Evolutionary conservation across 1,284 basidiomycete species (phyloP), one percentile per base, ranked within the genome.

Genomic region (Malassezia sympodialis): DNA sequence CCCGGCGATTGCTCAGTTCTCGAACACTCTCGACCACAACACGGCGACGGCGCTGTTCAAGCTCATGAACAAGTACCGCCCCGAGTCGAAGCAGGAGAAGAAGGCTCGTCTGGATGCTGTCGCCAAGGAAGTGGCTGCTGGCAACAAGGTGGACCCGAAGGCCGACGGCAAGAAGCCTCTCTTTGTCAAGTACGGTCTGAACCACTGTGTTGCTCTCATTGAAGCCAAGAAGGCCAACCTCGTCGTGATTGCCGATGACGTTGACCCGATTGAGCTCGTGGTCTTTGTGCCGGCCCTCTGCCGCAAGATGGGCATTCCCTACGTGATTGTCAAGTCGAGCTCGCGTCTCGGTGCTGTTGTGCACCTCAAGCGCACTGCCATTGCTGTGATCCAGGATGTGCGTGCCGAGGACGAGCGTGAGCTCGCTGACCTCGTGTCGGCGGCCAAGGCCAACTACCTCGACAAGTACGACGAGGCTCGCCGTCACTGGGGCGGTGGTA

Each of bases 21-120:
- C 86, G 54, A 88, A 96, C 81, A 93, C 90, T 44, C 82, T 98
- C 71, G 93, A 98, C 84, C 96, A 96, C 84, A 98, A 96, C 83
- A 96, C 91, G 53, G 93, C 93, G 44, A 93, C 89, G 54, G 90
- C 96, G 78, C 80, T 96, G 61, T 96, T 96, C 86, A 91, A 93
- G 80, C 84, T 98, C 65, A 78, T 96, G 56, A 93, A 96, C 85
- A 96, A 96, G 83, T 86, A 80, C 77, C 85, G 88, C 67, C 89
- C 89, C 30, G 89, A 91, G 81, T 83, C 85, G 60, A 93, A 90
- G 82, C 85, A 86, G 78, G 91, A 96, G 84, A 96, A 98, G 85
- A 93, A 93, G 82, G 84, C 84, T 59, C 90, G 91, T 80, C 84
- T 98, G 49, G 80, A 83, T 63, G 80, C 83, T 44, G 77, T 82